Evolutionary conservation across 495 filamentous ascomycete species (phyloP).

Genomic region (Astrothelium macrocarpum): DNA sequence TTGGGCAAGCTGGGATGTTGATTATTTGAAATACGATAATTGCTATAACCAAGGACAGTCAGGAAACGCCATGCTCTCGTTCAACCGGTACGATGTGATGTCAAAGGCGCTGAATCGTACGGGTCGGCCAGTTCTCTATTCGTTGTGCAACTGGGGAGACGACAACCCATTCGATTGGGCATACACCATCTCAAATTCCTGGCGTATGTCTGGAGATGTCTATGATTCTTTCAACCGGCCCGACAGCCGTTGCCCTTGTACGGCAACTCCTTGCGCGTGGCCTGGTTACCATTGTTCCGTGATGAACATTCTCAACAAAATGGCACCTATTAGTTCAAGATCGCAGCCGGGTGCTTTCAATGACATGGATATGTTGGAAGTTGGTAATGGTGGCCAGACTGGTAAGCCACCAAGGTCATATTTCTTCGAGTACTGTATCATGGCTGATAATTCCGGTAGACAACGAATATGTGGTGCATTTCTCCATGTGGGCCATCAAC

Average conservation of each 20-base stretch:
- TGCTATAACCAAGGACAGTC: conserved; percentile 49
- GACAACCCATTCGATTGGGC: conserved; percentile 43
- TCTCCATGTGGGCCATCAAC: conserved; percentile 26
- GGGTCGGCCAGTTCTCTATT: conserved; percentile 50
- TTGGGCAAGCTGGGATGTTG: conserved; percentile 51
- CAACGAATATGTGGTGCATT: conserved; percentile 28
- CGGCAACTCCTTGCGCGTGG: conserved; percentile 34
- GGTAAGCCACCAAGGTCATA: conserved; percentile 6
- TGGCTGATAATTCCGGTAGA: conserved; percentile 7
- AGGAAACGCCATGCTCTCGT: conserved; percentile 40
- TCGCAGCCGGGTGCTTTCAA: conserved; percentile 25
- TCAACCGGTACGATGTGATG: conserved; percentile 50
- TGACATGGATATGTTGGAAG: conserved; percentile 31
- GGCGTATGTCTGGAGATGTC: conserved; percentile 48
- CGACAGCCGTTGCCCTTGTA: conserved; percentile 28
- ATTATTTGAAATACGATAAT: conserved; percentile 63
- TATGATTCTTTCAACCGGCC: conserved; percentile 32
- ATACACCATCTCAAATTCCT: conserved; percentile 46
- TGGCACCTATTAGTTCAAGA: conserved; percentile 13
- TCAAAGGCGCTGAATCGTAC: conserved; percentile 48
- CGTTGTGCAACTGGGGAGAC: conserved; percentile 56
- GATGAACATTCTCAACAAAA: conserved; percentile 31
- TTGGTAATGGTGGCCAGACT: conserved; percentile 24
- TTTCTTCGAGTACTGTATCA: background rate
- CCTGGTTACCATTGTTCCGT: conserved; percentile 49